Base-by-base conservation (phyloP, 805 yeast species). In the Monosporozyma aquatica region DNA sequence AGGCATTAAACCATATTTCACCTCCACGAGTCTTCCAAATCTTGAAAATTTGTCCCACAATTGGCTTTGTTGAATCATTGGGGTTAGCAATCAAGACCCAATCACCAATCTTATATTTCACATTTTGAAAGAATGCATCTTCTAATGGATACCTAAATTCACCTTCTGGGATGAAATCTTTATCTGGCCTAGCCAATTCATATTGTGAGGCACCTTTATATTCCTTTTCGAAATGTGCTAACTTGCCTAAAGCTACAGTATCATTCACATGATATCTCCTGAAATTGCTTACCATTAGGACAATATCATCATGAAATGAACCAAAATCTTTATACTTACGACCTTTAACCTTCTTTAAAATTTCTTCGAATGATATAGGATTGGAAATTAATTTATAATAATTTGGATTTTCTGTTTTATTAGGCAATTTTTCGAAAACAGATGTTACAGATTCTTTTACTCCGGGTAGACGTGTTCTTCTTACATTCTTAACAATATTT, bases 21-120 rank as follows among this genome's bases (percentile, higher is more conserved):
- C 89, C 94, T 49, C 87, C 94, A 15, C 71, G 68, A 5, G 73
- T 68, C n/a, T 77, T 72, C 98, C 98, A 92, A 47, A 92, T 75
- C 55, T 95, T 75, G 67, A 90, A 92, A 23, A 92, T 76, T 64
- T 92, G 98, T 13, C 94, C 96, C 27, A 87, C 85, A 17, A 89
- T 89, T 13, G 98, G 97, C 60, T 85, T 84, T 23, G 80, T 72
- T 2, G 82, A 78, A 63, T 90, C 97, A 61, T 87, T 89, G 15
- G 87, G 87, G 58, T 92, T 92, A 50, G 75, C 75, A 43, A 92
- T 71, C 48, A 89, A 75, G 13, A 90, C 86, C 97, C 97, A 92
- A 62, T 89, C 96, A 48, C 98, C 98, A 37, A 92, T 87, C 48
- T 74, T 74, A 65, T 83, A 92, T 5, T 70, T 68, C 50, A 77